Base-by-base conservation (phyloP, 768 basidiomycete genomes). In the Termitomyces bulborhizus region DNA sequence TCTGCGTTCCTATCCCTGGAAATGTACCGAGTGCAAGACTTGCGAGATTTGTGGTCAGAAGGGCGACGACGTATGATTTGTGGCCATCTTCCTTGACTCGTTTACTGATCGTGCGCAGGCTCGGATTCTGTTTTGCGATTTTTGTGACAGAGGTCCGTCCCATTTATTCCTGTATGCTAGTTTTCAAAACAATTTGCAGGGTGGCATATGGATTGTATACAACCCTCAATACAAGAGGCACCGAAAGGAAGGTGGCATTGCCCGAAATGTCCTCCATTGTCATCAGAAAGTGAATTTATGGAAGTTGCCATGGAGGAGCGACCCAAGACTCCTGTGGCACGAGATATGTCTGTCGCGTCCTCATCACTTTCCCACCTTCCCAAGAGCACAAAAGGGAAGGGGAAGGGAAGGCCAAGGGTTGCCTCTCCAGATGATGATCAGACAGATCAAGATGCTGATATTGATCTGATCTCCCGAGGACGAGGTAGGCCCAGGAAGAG, bases 121-220 rank as follows among this genome's bases (percentile, higher is more conserved):
- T 51, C 80, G 82, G 51, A 85, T 97, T 59, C 69, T 98, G 51
- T 88, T 98, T 62, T 98, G 96, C 68, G 96, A 98, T 76, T 82
- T 76, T 54, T 98, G 96, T 69, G 96, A 98, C 76, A 78, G 93
- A 79, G 93, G 90, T 84, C 67, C 40, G 67, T 58, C 16, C 18
- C 16, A 15, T 18, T 27, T 45, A 67, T 66, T 29, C 31, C n/a
- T 40, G 43, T 36, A 21, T 52, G 9, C 60, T 12, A 37, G 8
- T 40, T n/a, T 58, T 53, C 43, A 58, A 21, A 41, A 51, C 42
- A 13, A 31, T 58, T 43, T 37, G 13, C 59, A 86, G 91, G 90
- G 36, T 93, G 89, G 88, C 91, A 94, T 69, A 83, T 85, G 78
- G 81, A 85, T 60, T 94, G 90, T 68, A 76, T 93, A 54, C 62